Conservation (phyloP, 2,329 filamentous ascomycete genomes). For the Zymoseptoria passerinii region DNA sequence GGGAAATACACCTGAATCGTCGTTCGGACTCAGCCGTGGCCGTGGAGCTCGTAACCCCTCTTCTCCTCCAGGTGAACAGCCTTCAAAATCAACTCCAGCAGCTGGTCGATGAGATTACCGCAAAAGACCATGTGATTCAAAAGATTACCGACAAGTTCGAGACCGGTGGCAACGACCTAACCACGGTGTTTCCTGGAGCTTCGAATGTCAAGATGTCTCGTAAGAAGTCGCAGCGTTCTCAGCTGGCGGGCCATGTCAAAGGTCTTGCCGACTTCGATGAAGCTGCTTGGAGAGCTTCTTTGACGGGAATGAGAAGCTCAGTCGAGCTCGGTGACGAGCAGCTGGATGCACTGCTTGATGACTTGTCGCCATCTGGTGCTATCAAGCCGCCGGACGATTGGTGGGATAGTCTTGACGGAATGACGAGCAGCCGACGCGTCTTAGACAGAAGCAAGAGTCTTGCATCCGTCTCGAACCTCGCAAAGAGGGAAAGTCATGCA, state of each 20-base stretch:
- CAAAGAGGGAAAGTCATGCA: not conserved
- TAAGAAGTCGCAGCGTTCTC: conserved; percentile 40
- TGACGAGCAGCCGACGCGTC: not conserved
- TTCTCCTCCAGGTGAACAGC: conserved; percentile 42
- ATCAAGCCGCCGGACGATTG: conserved; percentile 22
- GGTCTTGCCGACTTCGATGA: conserved; percentile 49
- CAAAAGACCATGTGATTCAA: conserved; percentile 52
- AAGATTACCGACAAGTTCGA: conserved; percentile 53
- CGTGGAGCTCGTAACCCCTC: conserved; percentile 44
- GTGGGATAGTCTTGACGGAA: conserved; percentile 25
- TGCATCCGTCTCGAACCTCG: not conserved
- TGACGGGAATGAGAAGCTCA: not conserved
- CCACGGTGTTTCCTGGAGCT: conserved; percentile 49
- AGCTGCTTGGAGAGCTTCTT: conserved; percentile 31
- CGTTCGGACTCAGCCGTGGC: conserved; percentile 37
- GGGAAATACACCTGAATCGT: conserved; percentile 52
- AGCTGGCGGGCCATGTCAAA: conserved; percentile 47
- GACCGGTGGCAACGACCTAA: conserved; percentile 46
- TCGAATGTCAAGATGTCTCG: conserved; percentile 39
- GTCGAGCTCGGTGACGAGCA: not conserved
- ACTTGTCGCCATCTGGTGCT: not conserved
- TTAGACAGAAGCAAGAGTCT: not conserved
- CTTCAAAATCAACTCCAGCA: conserved; percentile 41
- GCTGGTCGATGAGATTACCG: conserved; percentile 43
- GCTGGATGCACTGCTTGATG: not conserved